Base-by-base conservation (phyloP, 2,329 filamentous ascomycete genomes). In the Magnaporthiopsis incrustans region DNA sequence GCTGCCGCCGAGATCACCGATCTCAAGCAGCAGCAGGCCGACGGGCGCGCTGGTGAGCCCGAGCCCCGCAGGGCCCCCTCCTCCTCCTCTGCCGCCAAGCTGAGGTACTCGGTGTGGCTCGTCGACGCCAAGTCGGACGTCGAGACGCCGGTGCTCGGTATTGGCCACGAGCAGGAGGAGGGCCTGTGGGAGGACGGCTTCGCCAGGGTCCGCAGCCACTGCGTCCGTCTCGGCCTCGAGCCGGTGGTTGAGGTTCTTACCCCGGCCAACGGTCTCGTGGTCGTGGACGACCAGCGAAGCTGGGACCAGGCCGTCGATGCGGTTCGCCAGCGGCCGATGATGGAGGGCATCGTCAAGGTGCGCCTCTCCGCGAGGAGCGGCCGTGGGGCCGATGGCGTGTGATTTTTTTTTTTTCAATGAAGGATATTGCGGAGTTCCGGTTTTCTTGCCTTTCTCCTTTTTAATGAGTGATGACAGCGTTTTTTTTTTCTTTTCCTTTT, bases 231-330 rank as follows among this genome's bases (percentile, higher is more conserved):
- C 6, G 32, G 58, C 26, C 5, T 60, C 27, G 8, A n/a, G 30
- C 26, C 26, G 7, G 32, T 35, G 58, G 11, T 73, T 73, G 77
- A 79, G 25, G 78, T 80, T 27, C 73, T 82, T 64, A 71, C 65
- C 7, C 72, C 70, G 2, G 77, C 78, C 33, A 12, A 10, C 5
- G 79, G 78, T 18, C 80, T 82, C 68, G 76, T 79, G 64, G 78
- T 81, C 61, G 78, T 60, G 58, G 6, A 7, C 5, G n/a, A 6
- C 6, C 7, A 7, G 15, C 25, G 15, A 32, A 32, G 32, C 26
- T 60, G 58, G 58, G 58, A 60, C 58, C 18, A 35, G 30, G 58
- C 58, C 5, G 32, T 60, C 12, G 4, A 15, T 27, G 32, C 15
- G 27, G 58, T 60, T 12, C 18, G 32, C 58, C 18, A 25, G 15